A percentile compares a stretch with the other conserved stretches of the same genome.
These are phyloP conservation scores for Protoeuglena noctilucae DNA, from an alignment of 139 green algal genomes.

Conservation along the genomic window DNA sequence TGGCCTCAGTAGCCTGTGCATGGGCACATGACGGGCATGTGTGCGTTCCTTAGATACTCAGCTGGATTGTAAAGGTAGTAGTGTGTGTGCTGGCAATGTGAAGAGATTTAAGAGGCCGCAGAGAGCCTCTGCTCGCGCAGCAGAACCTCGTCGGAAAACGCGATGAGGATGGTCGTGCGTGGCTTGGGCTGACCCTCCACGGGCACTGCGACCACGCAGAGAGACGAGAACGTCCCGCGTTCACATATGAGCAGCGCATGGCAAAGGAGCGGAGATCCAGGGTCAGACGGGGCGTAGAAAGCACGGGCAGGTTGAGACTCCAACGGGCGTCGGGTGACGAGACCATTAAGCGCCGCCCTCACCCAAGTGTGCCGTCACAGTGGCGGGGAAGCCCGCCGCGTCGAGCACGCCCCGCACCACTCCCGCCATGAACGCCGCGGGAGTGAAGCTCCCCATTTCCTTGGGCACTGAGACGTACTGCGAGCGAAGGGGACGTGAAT, in stretches of 20 bases:
- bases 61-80: too few relatives aligned
- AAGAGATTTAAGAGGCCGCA: too few relatives aligned
- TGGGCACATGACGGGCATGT: too few relatives aligned
- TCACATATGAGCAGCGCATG: background rate
- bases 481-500: too few relatives aligned
- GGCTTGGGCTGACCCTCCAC: constrained; percentile 28
- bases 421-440: constrained; percentile 65
- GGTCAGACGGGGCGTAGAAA: too few relatives aligned
- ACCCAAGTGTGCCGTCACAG: too few relatives aligned
- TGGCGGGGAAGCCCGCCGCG: constrained; percentile 67
- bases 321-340: constrained; percentile 1
- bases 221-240: constrained; percentile 57
- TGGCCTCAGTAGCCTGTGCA: too few relatives aligned
- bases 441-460: constrained; percentile 75
- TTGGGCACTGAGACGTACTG: constrained; percentile 79
- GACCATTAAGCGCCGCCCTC: too few relatives aligned
- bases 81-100: too few relatives aligned
- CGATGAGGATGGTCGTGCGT: constrained; percentile 81
- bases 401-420: constrained; percentile 81
- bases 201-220: constrained; percentile 37
- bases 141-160: constrained; percentile 59
- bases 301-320: background rate
- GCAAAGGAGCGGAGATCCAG: background rate
- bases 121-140: constrained; percentile 37
- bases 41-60: too few relatives aligned